A percentile compares a stretch with the other conserved stretches of the same genome.
These are phyloP conservation scores for Olyra latifolia DNA, from an alignment of 176 grass and related monocot species.

Conservation along the genomic window DNA sequence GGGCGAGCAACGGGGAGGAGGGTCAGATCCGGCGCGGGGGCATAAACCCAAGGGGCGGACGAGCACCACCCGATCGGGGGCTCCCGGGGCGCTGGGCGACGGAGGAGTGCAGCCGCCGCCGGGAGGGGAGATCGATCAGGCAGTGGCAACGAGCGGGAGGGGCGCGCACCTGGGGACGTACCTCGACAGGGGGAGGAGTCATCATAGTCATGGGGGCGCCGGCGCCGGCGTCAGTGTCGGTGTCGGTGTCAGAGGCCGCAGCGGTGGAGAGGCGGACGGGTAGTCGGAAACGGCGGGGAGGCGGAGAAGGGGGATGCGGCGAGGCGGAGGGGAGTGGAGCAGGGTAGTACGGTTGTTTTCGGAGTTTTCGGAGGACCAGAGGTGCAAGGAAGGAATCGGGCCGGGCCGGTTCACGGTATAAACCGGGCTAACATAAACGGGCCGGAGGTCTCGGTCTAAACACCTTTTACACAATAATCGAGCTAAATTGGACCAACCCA, in stretches of 20 bases:
- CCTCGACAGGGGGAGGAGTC: slow-evolving; percentile 73
- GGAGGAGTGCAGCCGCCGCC: not conserved
- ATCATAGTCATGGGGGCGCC: slow-evolving; percentile 56
- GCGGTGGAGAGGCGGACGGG: not conserved
- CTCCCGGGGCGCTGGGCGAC: not conserved
- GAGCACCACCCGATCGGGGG: not conserved
- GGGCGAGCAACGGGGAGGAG: not conserved
- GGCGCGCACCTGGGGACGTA: slow-evolving; percentile 29
- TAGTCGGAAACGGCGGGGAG: not conserved
- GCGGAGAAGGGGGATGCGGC: slow-evolving; percentile 12
- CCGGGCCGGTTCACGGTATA: too few relatives aligned
- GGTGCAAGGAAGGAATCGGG: too few relatives aligned
- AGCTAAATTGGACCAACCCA: too few relatives aligned
- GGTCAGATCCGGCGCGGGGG: slow-evolving; percentile 53
- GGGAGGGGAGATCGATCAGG: slow-evolving; percentile 10
- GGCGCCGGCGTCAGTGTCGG: not conserved
- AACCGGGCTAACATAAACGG: too few relatives aligned
- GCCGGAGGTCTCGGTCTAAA: too few relatives aligned
- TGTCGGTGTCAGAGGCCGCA: not conserved
- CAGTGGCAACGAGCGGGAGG: not conserved
- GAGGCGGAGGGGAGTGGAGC: not conserved
- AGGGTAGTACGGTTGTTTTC: not conserved
- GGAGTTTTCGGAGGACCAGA: not conserved
- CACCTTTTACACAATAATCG: too few relatives aligned
- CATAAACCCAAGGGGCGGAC: slow-evolving; percentile 34